Conservation (phyloP, 192 early-diverging fungal genomes). For the Podila epicladia region DNA sequence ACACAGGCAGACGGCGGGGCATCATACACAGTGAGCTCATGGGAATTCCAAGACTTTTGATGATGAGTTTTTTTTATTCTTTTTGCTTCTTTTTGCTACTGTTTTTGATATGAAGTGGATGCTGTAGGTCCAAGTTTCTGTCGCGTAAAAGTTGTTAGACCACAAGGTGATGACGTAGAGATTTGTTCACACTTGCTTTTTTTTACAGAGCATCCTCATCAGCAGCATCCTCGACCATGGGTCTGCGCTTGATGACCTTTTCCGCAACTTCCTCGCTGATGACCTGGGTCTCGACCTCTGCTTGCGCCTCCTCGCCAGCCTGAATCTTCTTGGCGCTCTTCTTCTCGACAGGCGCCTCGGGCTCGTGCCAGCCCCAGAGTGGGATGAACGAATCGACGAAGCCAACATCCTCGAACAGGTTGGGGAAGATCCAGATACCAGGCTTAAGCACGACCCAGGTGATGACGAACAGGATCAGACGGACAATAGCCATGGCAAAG, state of each 20-base stretch:
- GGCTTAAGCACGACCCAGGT: conserved; percentile 75
- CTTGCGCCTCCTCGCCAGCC: conserved; percentile 31
- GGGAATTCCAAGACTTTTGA: too few relatives aligned
- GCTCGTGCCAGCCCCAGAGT: conserved; percentile 84
- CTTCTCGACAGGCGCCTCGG: conserved; percentile 57
- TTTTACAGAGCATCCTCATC: conserved; percentile 48
- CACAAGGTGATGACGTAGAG: too few relatives aligned
- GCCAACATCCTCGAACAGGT: conserved; percentile 96
- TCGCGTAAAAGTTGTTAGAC: too few relatives aligned
- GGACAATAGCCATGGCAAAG: conserved; percentile 86
- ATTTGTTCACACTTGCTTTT: too few relatives aligned
- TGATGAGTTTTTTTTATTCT: too few relatives aligned
- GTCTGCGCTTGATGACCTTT: conserved; percentile 27
- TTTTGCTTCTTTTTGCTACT: too few relatives aligned
- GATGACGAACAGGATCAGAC: conserved; percentile 87
- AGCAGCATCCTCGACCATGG: conserved; percentile 55
- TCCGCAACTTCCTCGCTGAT: conserved; percentile 49
- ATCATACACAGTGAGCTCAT: too few relatives aligned
- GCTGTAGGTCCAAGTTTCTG: too few relatives aligned
- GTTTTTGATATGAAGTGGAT: too few relatives aligned
- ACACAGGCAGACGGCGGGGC: too few relatives aligned
- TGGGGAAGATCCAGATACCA: conserved; percentile 97
- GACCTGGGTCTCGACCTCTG: conserved; percentile 38
- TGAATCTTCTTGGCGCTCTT: conserved; percentile 35
- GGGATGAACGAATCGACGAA: conserved; percentile 95